Base-by-base conservation (phyloP, 129 eudicot genomes). In the Pittosporum tobira region DNA sequence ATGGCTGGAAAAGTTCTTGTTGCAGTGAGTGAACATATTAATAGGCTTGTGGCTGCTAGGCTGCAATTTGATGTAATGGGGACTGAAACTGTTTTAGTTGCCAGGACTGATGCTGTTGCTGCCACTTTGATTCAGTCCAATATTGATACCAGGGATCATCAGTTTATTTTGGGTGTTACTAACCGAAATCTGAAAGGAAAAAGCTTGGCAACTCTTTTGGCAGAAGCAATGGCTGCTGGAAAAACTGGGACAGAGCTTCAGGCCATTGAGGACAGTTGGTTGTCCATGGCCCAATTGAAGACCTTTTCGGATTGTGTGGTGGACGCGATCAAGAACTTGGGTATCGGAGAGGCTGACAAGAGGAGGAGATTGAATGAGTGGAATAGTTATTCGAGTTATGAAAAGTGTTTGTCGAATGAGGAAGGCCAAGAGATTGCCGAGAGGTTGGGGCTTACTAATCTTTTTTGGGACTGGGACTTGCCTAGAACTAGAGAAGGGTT, bases 1-100 rank as follows among this genome's bases (percentile, higher is more conserved):
- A 90, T 90, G 98, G 98, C 94, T 0, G 98, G 98, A 0, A 90
- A 90, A 54, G 98, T 90, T 1, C 78, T 90, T 38, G 98, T 90
- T 2, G 75, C 94, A 0, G 81, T 83, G 0, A 75, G 81, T 20
- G 98, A 91, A 53, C 98, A 91, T 46, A 81, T 86, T 29, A 91
- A 91, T 61, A 48, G 98, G 38, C 87, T 91, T 16, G 94, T 86
- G 4, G 98, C 95, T 0, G 95, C 94, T 0, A 56, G 96, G 48
- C 60, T 91, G 36, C 98, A 91, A 51, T 91, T 91, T 64, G 98
- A 91, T 4, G 63, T 91, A 14, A 91, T 91, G 98, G 98, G 94
- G 12, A 77, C 82, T 0, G 98, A 86, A 51, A 91, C 98, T 0
- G 85, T 91, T 25, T 65, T 91, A 19, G 94, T 91, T 30, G 94